Evolutionary conservation across 2,329 filamentous ascomycete species (phyloP).

Genomic region (Venturia oleaginea): DNA sequence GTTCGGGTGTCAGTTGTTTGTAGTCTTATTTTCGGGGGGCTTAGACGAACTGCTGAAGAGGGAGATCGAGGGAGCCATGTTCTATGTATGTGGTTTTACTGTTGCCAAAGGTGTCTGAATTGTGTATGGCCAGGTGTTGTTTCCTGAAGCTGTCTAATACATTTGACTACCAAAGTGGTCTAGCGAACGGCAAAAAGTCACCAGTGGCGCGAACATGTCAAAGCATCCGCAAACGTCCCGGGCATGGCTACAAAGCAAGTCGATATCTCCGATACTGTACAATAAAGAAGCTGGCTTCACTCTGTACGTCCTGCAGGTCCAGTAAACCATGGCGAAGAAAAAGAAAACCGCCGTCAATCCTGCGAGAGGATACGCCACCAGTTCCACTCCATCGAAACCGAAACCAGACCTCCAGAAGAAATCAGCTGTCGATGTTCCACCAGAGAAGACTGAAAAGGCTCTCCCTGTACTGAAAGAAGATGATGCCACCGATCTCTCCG

Average conservation of each 20-base stretch:
- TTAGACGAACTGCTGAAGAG: neutral
- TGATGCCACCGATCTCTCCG: constrained; percentile 21
- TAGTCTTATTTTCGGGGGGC: neutral
- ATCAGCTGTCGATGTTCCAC: constrained; percentile 16
- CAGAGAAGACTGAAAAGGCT: neutral
- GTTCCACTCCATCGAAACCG: constrained; percentile 77
- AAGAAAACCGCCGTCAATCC: constrained; percentile 84
- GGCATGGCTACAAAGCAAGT: constrained; percentile 11
- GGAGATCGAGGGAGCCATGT: neutral
- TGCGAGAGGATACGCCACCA: constrained; percentile 86
- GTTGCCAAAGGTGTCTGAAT: neutral
- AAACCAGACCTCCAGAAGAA: constrained; percentile 48
- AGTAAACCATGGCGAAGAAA: constrained; percentile 71
- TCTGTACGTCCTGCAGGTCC: neutral
- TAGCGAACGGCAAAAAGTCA: neutral
- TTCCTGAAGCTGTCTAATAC: neutral
- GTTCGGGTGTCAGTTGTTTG: constrained; percentile 20
- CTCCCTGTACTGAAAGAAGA: constrained; percentile 8
- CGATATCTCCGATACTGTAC: constrained; percentile 15
- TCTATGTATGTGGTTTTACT: neutral
- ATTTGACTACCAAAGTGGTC: neutral
- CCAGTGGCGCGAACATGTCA: neutral
- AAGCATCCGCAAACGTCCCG: neutral
- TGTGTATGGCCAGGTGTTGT: constrained; percentile 1
- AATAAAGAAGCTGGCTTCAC: constrained; percentile 16